Evolutionary conservation across 192 early-diverging fungal species (phyloP), one percentile per base, ranked within the genome.

Genomic region (Coemansia sp.): DNA sequence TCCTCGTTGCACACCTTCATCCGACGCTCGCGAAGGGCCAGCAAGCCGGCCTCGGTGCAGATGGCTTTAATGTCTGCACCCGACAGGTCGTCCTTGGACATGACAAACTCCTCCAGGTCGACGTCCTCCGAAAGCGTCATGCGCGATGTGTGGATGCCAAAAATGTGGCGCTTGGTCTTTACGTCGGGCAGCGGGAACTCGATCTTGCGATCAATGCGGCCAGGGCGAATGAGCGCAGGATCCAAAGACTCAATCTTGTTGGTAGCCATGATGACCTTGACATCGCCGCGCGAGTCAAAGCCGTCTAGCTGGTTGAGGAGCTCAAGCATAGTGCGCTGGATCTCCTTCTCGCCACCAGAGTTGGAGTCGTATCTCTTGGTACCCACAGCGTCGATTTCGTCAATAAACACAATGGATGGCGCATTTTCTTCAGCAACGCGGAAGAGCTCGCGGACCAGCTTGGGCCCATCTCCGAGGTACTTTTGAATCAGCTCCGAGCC

Each of bases 241-340:
- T 99, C 96, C 31, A 99, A 66, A n/a, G 89, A 87, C 56, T 99
- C 96, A 49, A 93, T 93, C 55, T 90, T 86, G 79, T 99, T 99
- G 14, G 96, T 99, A 4, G 96, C 96, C 95, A 97, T 97, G 58
- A 99, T 94, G 17, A 98, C 96, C 80, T 99, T 99, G 63, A 99
- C 93, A 63, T 97, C 92, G 36, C 91, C 87, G 43, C 87, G 80
- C 17, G 89, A 90, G 59, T 97, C 96, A 72, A 99, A 99, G 5
- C 96, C 96, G 61, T 99, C 96, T 53, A 99, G 80, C 68, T 99
- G 96, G 66, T 94, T 99, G 53, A 99, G 70, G 13, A 99, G 82
- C 72, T 99, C 96, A 61, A 98, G 78, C 89, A 98, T 89, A 27
- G 91, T 98, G 63, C 96, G 85, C 75, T 98, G 96, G 45, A 98